Evolutionary conservation across 306 rosid genomes (phyloP).

Genomic region (Rosa lucieae): DNA sequence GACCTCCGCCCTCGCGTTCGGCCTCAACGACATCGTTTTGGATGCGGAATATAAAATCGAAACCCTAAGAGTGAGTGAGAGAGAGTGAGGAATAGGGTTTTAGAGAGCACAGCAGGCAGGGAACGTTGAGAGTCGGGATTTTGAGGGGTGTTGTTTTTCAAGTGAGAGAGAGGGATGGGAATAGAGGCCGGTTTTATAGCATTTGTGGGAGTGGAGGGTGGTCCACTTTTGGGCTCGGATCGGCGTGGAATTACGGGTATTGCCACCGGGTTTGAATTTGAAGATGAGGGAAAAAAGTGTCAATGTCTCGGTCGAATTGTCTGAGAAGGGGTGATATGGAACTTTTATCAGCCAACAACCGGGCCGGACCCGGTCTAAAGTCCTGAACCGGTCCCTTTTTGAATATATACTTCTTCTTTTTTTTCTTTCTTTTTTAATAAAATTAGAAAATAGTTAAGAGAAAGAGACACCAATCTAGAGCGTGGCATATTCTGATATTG

Average conservation of each 20-base stretch:
- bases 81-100: conserved; percentile 23
- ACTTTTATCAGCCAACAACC: neutral
- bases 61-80: conserved; percentile 21
- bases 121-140: conserved; percentile 3
- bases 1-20: conserved; percentile 83
- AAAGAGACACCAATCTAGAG: neutral
- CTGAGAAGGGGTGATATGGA: neutral
- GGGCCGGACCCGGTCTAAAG: neutral
- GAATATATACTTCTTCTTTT: neutral
- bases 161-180: conserved; percentile 17
- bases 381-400: neutral
- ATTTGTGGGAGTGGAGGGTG: neutral
- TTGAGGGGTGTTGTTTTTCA: neutral
- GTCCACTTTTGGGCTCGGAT: conserved; percentile 45
- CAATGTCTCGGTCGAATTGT: neutral
- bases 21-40: conserved; percentile 83
- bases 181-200: conserved; percentile 30
- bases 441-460: neutral
- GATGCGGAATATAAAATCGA: neutral
- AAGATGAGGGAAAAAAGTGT: conserved; percentile 43
- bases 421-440: too few relatives aligned
- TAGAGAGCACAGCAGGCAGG: neutral
- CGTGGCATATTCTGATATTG: neutral
- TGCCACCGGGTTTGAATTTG: conserved; percentile 60
- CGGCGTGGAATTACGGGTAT: conserved; percentile 35